These are phyloP conservation scores for Aspergillus bombycis DNA, from an alignment of 2,329 filamentous ascomycete species.

Conservation along the genomic window DNA sequence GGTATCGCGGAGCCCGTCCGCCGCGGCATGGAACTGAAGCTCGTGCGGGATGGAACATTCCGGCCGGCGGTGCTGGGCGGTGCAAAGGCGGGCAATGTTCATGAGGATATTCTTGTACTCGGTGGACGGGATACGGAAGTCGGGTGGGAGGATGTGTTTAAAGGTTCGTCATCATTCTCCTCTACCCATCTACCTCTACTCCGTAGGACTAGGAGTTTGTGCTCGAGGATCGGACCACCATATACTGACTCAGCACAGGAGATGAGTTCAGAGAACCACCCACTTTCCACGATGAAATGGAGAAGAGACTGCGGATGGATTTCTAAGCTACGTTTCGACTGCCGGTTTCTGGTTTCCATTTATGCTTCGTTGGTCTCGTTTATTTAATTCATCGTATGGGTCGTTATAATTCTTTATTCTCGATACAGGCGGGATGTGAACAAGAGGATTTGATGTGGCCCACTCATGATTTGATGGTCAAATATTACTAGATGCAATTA, in stretches of 20 bases:
- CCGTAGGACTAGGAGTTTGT: no score
- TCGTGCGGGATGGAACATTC: slow-evolving; percentile 75
- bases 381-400: slow-evolving; percentile 8
- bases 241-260: slow-evolving; percentile 40
- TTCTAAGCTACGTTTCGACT: slow-evolving; percentile 27
- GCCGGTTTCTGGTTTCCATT: not conserved
- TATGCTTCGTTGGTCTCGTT: slow-evolving; percentile 6
- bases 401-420: slow-evolving; percentile 7
- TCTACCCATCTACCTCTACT: slow-evolving; percentile 9
- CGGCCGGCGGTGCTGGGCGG: slow-evolving; percentile 71
- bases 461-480: slow-evolving; percentile 1
- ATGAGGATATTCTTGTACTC: slow-evolving; percentile 78
- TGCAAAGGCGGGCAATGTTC: slow-evolving; percentile 63
- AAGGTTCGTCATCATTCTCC: slow-evolving; percentile 54
- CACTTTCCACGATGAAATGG: slow-evolving; percentile 89
- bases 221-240: not conserved
- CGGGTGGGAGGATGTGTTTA: slow-evolving; percentile 92
- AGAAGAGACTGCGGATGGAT: slow-evolving; percentile 83
- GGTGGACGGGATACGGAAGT: slow-evolving; percentile 75
- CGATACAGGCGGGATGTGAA: slow-evolving; percentile 6
- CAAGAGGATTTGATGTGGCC: not conserved
- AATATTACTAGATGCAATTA: slow-evolving; percentile 8
- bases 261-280: slow-evolving; percentile 72
- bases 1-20: slow-evolving; percentile 92
- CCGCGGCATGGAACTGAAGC: slow-evolving; percentile 93